These are phyloP conservation scores for Mucor sp. DNA, from an alignment of 371 early-diverging fungal genomes.

Conservation along the genomic window DNA sequence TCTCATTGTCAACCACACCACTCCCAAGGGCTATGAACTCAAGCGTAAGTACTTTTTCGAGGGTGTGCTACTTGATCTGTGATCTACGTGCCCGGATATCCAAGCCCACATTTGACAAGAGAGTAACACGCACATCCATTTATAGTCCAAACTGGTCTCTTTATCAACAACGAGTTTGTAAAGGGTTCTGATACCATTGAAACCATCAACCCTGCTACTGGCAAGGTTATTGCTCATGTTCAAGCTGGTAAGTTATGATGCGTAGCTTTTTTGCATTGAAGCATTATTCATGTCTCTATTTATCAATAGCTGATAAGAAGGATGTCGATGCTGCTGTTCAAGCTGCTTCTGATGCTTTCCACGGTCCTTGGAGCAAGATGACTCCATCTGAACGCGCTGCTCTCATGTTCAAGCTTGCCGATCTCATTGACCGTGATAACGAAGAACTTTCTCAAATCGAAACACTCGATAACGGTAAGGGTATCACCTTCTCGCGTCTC, in stretches of 20 bases:
- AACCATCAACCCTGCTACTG: slow-evolving; percentile 52
- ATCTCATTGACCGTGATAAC: slow-evolving; percentile 41
- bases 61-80: neutral
- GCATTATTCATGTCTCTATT: neutral
- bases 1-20: slow-evolving; percentile 24
- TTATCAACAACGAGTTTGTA: slow-evolving; percentile 59
- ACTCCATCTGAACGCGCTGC: slow-evolving; percentile 34
- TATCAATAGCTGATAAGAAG: slow-evolving; percentile 37
- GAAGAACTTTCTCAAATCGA: slow-evolving; percentile 50
- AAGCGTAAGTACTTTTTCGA: slow-evolving; percentile 29
- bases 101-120: neutral
- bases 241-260: slow-evolving; percentile 40
- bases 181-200: slow-evolving; percentile 46
- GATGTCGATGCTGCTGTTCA: slow-evolving; percentile 54
- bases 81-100: neutral
- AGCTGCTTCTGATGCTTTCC: slow-evolving; percentile 50
- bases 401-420: slow-evolving; percentile 52
- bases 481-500: slow-evolving; percentile 41
- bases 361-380: slow-evolving; percentile 43
- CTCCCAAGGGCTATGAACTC: slow-evolving; percentile 40
- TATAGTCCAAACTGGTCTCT: slow-evolving; percentile 54
- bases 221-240: slow-evolving; percentile 42
- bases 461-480: slow-evolving; percentile 53
- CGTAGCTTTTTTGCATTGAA: neutral
- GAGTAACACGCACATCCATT: neutral